Evolutionary conservation across 345 rosid genomes (phyloP).

Genomic region (Corchorus olitorius): DNA sequence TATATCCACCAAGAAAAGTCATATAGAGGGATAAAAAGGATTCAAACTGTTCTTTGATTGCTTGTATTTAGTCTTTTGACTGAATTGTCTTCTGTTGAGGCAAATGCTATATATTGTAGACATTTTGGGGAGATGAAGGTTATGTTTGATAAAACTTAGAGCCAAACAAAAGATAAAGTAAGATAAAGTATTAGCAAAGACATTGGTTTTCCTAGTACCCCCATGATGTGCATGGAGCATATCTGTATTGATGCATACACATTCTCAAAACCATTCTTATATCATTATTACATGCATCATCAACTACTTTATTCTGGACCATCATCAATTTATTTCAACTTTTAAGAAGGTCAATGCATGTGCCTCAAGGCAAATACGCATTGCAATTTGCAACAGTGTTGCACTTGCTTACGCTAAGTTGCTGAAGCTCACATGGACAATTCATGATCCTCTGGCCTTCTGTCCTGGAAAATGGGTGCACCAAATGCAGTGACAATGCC

Average conservation of each 20-base stretch:
- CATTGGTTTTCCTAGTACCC: neutral
- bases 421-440: constrained; percentile 50
- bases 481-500: constrained; percentile 31
- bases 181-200: neutral
- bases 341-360: constrained; percentile 30
- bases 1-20: neutral
- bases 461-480: constrained; percentile 56
- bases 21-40: neutral
- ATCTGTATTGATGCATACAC: neutral
- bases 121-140: neutral
- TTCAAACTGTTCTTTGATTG: constrained; percentile 1
- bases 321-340: constrained; percentile 13
- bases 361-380: constrained; percentile 11
- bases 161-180: neutral
- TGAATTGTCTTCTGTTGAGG: neutral
- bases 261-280: constrained; percentile 2
- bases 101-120: neutral
- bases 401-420: constrained; percentile 31
- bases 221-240: constrained; percentile 10
- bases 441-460: constrained; percentile 37
- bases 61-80: neutral
- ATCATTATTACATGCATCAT: constrained; percentile 14
- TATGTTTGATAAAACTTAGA: neutral
- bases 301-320: constrained; percentile 22
- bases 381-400: constrained; percentile 29